A percentile compares a stretch with the other conserved stretches of the same genome.
phyloP scores from a whole-genome alignment of 2,329 filamentous ascomycete genomes.

The Clonostachys byssicola region DNA sequence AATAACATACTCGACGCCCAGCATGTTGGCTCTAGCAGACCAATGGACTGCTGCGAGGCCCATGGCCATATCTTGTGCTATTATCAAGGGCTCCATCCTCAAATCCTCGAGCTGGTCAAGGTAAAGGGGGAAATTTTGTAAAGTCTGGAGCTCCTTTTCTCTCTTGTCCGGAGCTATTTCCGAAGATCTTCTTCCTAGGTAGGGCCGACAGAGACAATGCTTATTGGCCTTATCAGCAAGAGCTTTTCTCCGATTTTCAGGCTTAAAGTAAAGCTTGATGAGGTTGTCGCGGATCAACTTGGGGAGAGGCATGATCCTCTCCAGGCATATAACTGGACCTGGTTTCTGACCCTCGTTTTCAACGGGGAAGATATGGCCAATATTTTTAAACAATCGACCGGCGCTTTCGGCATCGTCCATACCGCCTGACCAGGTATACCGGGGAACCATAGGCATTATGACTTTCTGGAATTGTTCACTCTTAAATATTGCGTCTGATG shows the following conservation, averaged over 20 bases:
- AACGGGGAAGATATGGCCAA: background rate
- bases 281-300: slow-evolving; percentile 1
- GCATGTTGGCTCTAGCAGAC: slow-evolving; percentile 1
- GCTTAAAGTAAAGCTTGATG: slow-evolving; percentile 2
- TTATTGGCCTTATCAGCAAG: slow-evolving; percentile 1
- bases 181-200: background rate
- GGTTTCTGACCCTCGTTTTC: slow-evolving; percentile 2
- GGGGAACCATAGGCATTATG: background rate
- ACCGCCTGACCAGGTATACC: background rate
- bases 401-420: background rate
- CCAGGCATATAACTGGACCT: background rate
- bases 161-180: background rate
- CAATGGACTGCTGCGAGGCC: slow-evolving; percentile 2
- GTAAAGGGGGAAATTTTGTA: slow-evolving; percentile 4
- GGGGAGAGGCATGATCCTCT: slow-evolving; percentile 3
- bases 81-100: slow-evolving; percentile 1
- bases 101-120: slow-evolving; percentile 1
- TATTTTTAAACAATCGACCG: background rate
- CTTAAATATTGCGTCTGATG: background rate
- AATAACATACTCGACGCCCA: background rate
- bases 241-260: background rate
- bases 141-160: background rate
- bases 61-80: slow-evolving; percentile 3
- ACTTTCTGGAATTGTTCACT: background rate
- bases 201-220: slow-evolving; percentile 1